Conservation (phyloP, 495 filamentous ascomycete genomes). For the Aspergillus homomorphus region DNA sequence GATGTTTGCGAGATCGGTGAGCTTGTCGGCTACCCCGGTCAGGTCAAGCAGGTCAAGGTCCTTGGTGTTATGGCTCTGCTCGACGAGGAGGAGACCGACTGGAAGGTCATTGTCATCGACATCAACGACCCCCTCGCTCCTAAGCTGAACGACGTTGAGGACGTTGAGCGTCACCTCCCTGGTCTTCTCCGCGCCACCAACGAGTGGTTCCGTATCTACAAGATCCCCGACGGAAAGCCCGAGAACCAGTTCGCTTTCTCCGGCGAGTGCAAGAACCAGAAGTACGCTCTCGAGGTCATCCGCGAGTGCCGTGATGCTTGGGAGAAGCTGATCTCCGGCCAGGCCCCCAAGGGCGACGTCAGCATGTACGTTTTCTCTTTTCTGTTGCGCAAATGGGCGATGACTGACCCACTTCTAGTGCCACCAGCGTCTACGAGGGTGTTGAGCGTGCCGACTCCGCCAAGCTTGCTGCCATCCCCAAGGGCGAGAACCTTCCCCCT, state of each 20-base stretch:
- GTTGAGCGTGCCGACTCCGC: constrained; percentile 58
- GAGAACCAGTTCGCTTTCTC: constrained; percentile 99
- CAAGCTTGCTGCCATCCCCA: constrained; percentile 68
- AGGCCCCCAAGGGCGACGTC: constrained; percentile 70
- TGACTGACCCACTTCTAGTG: constrained; percentile 48
- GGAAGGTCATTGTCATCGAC: constrained; percentile 99
- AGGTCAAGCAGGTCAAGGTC: constrained; percentile 99
- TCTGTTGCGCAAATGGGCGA: constrained; percentile 5
- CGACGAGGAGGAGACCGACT: constrained; percentile 99
- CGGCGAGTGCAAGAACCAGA: constrained; percentile 99
- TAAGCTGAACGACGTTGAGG: constrained; percentile 98
- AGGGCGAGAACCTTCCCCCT: constrained; percentile 68
- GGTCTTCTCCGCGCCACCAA: constrained; percentile 96
- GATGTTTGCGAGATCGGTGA: constrained; percentile 99
- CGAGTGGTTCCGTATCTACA: constrained; percentile 99
- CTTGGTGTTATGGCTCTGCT: constrained; percentile 98
- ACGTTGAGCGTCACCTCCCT: constrained; percentile 97
- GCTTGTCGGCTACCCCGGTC: constrained; percentile 88
- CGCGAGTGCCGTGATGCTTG: constrained; percentile 95
- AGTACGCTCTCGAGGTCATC: constrained; percentile 88
- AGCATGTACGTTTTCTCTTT: constrained; percentile 57
- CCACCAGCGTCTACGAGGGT: constrained; percentile 72
- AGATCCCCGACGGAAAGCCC: constrained; percentile 99
- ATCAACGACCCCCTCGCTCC: constrained; percentile 93
- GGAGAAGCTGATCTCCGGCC: constrained; percentile 92